Evolutionary conservation across 768 basidiomycete species (phyloP).

Genomic region (Fistulinella prunicolor): DNA sequence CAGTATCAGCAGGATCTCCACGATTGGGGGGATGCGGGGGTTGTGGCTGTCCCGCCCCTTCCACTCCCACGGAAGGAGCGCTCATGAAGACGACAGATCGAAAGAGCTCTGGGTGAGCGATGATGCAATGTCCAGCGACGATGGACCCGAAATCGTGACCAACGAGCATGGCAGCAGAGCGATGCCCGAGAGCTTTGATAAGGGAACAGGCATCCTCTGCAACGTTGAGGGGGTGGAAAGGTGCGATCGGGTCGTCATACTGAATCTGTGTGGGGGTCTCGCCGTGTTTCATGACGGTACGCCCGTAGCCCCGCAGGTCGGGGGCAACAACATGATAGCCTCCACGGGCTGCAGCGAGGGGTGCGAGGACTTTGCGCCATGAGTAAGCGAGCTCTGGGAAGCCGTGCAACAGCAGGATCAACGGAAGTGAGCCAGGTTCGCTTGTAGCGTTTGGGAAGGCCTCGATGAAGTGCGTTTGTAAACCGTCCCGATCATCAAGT

Average conservation of each 20-base stretch:
- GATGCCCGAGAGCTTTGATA: slow-evolving; percentile 49
- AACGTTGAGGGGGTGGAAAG: slow-evolving; percentile 51
- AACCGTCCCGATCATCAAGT: slow-evolving; percentile 45
- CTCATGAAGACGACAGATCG: slow-evolving; percentile 58
- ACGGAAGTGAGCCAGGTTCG: slow-evolving; percentile 32
- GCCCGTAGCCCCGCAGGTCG: slow-evolving; percentile 57
- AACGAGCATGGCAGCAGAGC: slow-evolving; percentile 45
- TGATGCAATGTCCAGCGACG: slow-evolving; percentile 51
- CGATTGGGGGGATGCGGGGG: slow-evolving; percentile 14
- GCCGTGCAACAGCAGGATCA: slow-evolving; percentile 60
- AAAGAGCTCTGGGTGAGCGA: slow-evolving; percentile 56
- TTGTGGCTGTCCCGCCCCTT: too few relatives aligned
- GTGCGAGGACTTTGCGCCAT: slow-evolving; percentile 57
- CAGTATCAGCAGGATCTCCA: slow-evolving; percentile 3
- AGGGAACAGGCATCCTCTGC: slow-evolving; percentile 51
- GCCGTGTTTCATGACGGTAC: slow-evolving; percentile 29
- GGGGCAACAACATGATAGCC: slow-evolving; percentile 65
- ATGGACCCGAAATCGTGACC: slow-evolving; percentile 61
- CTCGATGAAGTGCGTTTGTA: slow-evolving; percentile 48
- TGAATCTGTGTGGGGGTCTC: slow-evolving; percentile 17
- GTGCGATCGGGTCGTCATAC: slow-evolving; percentile 49
- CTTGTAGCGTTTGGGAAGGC: slow-evolving; percentile 32
- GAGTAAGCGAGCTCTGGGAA: slow-evolving; percentile 68
- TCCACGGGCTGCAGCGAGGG: slow-evolving; percentile 37
- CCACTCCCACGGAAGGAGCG: slow-evolving; percentile 49